Base-by-base conservation (phyloP, 2,329 filamentous ascomycete genomes). In the Verticillium zaregamsianum region DNA sequence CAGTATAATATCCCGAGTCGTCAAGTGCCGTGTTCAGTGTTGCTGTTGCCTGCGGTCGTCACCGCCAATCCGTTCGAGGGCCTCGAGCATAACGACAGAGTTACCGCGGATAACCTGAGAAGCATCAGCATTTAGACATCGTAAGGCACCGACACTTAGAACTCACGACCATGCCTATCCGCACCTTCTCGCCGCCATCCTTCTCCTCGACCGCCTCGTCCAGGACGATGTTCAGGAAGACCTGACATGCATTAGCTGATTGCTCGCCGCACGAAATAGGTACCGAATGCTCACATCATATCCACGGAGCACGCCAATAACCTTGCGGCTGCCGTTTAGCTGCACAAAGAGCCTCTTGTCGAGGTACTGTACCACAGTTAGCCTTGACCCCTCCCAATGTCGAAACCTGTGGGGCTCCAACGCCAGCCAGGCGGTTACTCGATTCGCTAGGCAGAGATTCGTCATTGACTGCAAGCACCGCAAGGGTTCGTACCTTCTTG, bases 281-380 rank as follows among this genome's bases (percentile, higher is more conserved):
- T 25, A 33, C 3, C 23, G 20, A 15, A 15, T 32, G 40, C 90
- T 67, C 80, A 97, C 95, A 87, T 99, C 95, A 78, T 98, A 99
- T 63, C 95, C 95, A 67, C 95, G 89, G 62, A 99, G 85, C 59
- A 97, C 86, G 61, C 96, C 95, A 76, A 97, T 92, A 65, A 99
- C 94, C 79, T 97, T 98, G 76, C 95, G 91, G 77, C 93, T 97
- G 73, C 95, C 95, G 79, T 99, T 99, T 60, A 99, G 83, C 78
- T 99, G 94, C 68, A 98, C 93, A 77, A 97, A 97, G 73, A 99
- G 86, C 79, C 94, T 87, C 87, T 99, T 99, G 84, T 99, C 95
- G 79, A 99, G 93, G 79, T 99, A 99, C 95, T 99, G 71, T 58
- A 59, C 25, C 25, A 62, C 64, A 62, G 33, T 52, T 52, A 52